phyloP scores from a whole-genome alignment of 345 rosid genomes.

The Eucalyptus rudis region DNA sequence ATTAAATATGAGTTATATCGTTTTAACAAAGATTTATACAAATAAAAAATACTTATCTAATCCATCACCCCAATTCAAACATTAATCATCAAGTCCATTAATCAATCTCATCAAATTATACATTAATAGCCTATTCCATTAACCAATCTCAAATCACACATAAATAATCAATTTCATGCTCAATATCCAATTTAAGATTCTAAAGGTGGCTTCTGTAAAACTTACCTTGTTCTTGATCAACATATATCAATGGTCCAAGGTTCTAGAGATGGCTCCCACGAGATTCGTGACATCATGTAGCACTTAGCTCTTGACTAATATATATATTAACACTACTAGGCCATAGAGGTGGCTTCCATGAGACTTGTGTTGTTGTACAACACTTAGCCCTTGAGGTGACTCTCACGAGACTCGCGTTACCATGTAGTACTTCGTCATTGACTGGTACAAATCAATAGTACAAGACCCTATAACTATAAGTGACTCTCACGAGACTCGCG shows the following conservation, averaged over 20 bases:
- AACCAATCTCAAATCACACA: too few species aligned
- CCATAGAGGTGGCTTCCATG: background rate
- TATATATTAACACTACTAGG: background rate
- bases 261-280: background rate
- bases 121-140: too few species aligned
- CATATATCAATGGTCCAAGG: background rate
- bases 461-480: background rate
- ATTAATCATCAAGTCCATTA: too few species aligned
- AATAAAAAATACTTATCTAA: too few species aligned
- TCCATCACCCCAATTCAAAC: too few species aligned
- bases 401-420: accelerated
- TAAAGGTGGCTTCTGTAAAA: background rate
- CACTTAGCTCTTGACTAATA: background rate
- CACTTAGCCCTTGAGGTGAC: background rate
- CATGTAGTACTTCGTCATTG: background rate
- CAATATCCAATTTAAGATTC: background rate
- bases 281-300: background rate
- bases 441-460: accelerated
- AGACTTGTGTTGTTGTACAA: too few species aligned
- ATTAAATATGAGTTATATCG: too few species aligned
- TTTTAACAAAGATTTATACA: too few species aligned
- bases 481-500: accelerated
- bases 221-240: too few species aligned
- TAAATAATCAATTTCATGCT: too few species aligned
- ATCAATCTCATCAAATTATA: too few species aligned